These are phyloP conservation scores for Trematosphaeria pertusa DNA, from an alignment of 2,329 filamentous ascomycete species.

Conservation along the genomic window DNA sequence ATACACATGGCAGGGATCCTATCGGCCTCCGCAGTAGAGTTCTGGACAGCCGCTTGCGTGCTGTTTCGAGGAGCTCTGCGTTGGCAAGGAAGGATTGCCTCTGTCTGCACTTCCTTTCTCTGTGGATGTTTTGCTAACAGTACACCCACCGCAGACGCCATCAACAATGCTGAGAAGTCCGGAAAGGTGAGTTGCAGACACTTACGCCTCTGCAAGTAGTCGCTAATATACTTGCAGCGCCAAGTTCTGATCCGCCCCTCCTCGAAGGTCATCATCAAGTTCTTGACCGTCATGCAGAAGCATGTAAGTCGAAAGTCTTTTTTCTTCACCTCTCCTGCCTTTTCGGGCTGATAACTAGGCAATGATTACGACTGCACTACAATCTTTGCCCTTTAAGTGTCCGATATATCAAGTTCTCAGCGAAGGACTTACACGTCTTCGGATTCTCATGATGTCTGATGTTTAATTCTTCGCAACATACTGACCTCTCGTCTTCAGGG, in stretches of 20 bases:
- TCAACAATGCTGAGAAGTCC: slow-evolving; percentile 99
- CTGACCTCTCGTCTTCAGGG: slow-evolving; percentile 69
- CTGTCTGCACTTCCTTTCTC: no score
- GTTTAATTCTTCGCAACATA: slow-evolving; percentile 96
- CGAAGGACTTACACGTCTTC: slow-evolving; percentile 98
- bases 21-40: no score
- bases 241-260: slow-evolving; percentile 97
- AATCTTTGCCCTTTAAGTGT: slow-evolving; percentile 99
- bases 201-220: no score
- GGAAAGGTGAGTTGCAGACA: no score
- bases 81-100: no score
- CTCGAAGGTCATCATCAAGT: slow-evolving; percentile 99
- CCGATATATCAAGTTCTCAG: slow-evolving; percentile 83
- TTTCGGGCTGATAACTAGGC: slow-evolving; percentile 99
- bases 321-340: slow-evolving; percentile 28
- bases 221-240: no score
- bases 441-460: slow-evolving; percentile 77
- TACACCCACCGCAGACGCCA: no score
- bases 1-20: no score
- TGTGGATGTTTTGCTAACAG: no score
- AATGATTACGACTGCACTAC: slow-evolving; percentile 82
- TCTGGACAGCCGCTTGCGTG: no score
- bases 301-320: slow-evolving; percentile 74
- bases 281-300: slow-evolving; percentile 98
- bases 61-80: no score